Evolutionary conservation across 2,329 filamentous ascomycete genomes (phyloP).

Genomic region (Dothideomycetes sp.): DNA sequence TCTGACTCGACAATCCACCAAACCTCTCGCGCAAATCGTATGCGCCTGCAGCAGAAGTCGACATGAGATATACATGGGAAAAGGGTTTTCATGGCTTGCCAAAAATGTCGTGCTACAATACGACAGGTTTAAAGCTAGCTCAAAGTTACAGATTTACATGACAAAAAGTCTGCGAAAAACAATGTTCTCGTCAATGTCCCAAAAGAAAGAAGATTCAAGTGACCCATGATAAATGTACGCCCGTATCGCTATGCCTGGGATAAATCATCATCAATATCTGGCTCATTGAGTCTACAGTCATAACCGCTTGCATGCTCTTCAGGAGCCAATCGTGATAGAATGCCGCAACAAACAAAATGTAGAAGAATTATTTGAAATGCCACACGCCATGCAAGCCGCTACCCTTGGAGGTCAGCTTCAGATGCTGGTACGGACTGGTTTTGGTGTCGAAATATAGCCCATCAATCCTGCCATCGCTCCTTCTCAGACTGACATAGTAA

Average conservation of each 20-base stretch:
- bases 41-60: background rate
- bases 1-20: background rate
- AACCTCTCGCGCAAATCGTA: constrained; percentile 1
- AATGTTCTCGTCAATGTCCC: too few relatives aligned
- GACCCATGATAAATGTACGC: too few relatives aligned
- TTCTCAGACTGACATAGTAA: constrained; percentile 40
- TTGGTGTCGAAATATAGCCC: constrained; percentile 46
- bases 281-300: too few relatives aligned
- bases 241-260: too few relatives aligned
- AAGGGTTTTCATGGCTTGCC: background rate
- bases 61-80: background rate
- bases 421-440: constrained; percentile 41
- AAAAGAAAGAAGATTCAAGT: too few relatives aligned
- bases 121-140: background rate
- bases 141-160: too few relatives aligned
- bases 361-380: constrained; percentile 28
- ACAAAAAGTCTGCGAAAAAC: too few relatives aligned
- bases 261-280: too few relatives aligned
- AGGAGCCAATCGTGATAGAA: too few relatives aligned
- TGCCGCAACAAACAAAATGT: too few relatives aligned
- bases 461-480: constrained; percentile 35
- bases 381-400: constrained; percentile 26
- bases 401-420: constrained; percentile 30
- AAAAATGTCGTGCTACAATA: background rate
- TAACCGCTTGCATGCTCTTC: too few relatives aligned